phyloP scores from a whole-genome alignment of 768 basidiomycete species.

The Russula vinacea region DNA sequence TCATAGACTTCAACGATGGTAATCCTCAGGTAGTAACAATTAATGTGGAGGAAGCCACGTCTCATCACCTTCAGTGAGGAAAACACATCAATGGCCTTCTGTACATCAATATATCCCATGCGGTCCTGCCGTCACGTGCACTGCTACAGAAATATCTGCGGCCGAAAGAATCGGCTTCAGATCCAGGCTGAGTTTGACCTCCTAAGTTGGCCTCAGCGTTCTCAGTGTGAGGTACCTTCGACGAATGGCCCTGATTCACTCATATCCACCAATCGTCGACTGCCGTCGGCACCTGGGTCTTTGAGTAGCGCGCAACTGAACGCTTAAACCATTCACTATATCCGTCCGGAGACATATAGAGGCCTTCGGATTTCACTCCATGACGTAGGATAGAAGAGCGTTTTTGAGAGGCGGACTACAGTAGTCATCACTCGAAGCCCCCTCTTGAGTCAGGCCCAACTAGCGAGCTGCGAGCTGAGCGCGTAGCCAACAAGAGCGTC shows the following conservation, averaged over 20 bases:
- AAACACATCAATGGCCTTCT: conserved; percentile 74
- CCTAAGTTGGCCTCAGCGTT: conserved; percentile 40
- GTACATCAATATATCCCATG: conserved; percentile 81
- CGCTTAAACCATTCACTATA: conserved; percentile 67
- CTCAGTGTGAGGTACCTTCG: conserved; percentile 48
- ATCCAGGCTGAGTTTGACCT: conserved; percentile 66
- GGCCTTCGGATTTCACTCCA: conserved; percentile 71
- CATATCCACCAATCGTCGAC: conserved; percentile 73
- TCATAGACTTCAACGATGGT: neutral
- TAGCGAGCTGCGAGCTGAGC: no score
- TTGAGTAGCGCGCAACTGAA: conserved; percentile 54
- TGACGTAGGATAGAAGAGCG: conserved; percentile 90
- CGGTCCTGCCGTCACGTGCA: conserved; percentile 70
- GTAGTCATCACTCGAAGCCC: no score
- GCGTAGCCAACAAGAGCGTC: no score
- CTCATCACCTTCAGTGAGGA: conserved; percentile 76
- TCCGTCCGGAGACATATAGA: conserved; percentile 79
- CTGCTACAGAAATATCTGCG: conserved; percentile 70
- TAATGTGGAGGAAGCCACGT: conserved; percentile 48
- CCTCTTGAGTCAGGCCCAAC: no score
- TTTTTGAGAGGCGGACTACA: conserved; percentile 75
- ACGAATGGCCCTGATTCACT: conserved; percentile 87
- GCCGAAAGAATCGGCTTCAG: conserved; percentile 54
- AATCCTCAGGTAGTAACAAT: conserved; percentile 3
- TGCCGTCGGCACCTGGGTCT: conserved; percentile 40